These are phyloP conservation scores for Euptelea pleiosperma DNA, from an alignment of 164 flowering plant species.

Conservation along the genomic window DNA sequence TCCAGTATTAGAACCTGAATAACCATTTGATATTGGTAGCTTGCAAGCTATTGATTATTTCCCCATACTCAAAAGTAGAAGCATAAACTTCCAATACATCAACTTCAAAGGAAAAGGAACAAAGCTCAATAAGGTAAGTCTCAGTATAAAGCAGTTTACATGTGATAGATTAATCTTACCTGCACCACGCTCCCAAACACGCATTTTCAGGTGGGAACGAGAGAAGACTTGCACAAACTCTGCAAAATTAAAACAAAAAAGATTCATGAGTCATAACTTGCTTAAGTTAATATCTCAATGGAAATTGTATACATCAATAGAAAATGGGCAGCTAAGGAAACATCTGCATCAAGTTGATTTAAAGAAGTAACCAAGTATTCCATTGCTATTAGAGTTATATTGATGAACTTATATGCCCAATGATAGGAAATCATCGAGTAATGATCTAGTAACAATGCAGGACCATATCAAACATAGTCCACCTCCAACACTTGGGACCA, in stretches of 20 bases:
- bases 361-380: neutral
- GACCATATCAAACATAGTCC: neutral
- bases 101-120: no score
- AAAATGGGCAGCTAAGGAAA: neutral
- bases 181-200: conserved; percentile 99
- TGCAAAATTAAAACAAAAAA: conserved; percentile 33
- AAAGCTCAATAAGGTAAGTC: neutral
- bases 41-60: no score
- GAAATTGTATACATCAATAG: neutral
- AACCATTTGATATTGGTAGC: no score
- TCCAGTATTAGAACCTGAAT: no score
- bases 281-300: neutral
- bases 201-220: conserved; percentile 87
- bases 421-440: neutral
- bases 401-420: no score
- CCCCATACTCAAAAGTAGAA: no score
- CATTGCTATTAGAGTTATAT: no score
- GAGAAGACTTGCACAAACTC: conserved; percentile 92
- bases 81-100: no score
- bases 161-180: conserved; percentile 44
- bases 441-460: neutral
- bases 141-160: neutral
- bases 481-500: neutral
- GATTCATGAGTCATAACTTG: neutral
- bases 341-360: neutral